These are phyloP conservation scores for Clonostachys rosea DNA, from an alignment of 2,329 filamentous ascomycete species.

Conservation along the genomic window DNA sequence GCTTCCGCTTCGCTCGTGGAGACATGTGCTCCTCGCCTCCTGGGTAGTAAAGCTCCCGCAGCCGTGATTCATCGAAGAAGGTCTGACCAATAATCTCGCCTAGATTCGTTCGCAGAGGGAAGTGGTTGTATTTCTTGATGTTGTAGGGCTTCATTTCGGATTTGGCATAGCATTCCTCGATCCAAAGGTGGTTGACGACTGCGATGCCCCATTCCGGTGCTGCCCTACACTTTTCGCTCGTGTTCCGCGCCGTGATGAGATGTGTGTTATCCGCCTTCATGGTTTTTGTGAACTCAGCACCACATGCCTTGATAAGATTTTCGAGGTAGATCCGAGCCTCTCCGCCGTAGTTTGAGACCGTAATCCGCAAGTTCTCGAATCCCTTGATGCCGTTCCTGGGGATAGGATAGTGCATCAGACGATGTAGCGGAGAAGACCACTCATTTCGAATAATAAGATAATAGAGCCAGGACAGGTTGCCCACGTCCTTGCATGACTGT, in stretches of 20 bases:
- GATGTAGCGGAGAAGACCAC: slow-evolving; percentile 81
- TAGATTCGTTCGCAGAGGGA: slow-evolving; percentile 84
- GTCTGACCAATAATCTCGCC: slow-evolving; percentile 92
- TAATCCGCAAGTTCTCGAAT: slow-evolving; percentile 74
- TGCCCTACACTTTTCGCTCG: slow-evolving; percentile 89
- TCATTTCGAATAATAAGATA: slow-evolving; percentile 82
- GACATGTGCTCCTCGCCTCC: slow-evolving; percentile 48
- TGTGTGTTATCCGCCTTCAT: slow-evolving; percentile 96
- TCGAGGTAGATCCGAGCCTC: slow-evolving; percentile 92
- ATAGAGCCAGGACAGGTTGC: slow-evolving; percentile 91
- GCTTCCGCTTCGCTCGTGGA: slow-evolving; percentile 38
- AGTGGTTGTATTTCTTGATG: slow-evolving; percentile 75
- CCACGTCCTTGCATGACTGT: slow-evolving; percentile 74
- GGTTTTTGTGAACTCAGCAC: slow-evolving; percentile 88
- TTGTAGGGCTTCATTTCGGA: slow-evolving; percentile 72
- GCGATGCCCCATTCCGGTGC: slow-evolving; percentile 89
- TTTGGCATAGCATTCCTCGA: slow-evolving; percentile 94
- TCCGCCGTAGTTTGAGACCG: slow-evolving; percentile 92
- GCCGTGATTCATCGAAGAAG: slow-evolving; percentile 59
- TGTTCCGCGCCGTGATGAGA: slow-evolving; percentile 82
- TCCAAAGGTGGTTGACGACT: slow-evolving; percentile 92
- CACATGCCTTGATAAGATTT: slow-evolving; percentile 79
- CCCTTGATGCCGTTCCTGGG: slow-evolving; percentile 73
- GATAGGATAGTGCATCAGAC: slow-evolving; percentile 86
- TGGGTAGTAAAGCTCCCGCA: slow-evolving; percentile 65